phyloP scores from a whole-genome alignment of 2,329 filamentous ascomycete species.

The Clonostachys byssicola region DNA sequence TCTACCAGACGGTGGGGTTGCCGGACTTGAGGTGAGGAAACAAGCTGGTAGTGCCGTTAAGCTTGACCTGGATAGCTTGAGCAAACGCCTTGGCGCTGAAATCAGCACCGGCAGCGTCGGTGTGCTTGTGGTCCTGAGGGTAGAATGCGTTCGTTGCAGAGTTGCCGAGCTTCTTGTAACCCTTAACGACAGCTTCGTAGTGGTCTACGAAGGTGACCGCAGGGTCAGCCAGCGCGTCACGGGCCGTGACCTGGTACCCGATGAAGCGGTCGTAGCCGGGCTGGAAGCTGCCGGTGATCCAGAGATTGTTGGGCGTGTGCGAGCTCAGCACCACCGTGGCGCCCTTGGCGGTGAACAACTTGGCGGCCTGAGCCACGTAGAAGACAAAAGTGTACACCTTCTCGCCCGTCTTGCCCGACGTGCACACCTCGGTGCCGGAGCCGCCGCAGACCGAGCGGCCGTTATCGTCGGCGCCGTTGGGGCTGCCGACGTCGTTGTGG shows the following conservation, averaged over 20 bases:
- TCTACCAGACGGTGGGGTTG: conserved; percentile 6
- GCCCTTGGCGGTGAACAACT: conserved; percentile 48
- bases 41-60: conserved; percentile 19
- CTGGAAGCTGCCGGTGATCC: conserved; percentile 49
- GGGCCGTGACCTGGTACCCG: conserved; percentile 41
- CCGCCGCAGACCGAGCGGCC: conserved; percentile 56
- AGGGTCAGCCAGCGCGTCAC: conserved; percentile 22
- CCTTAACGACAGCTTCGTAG: conserved; percentile 50
- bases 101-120: conserved; percentile 49
- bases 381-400: conserved; percentile 57
- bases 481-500: conserved; percentile 65
- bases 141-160: conserved; percentile 46
- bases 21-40: conserved; percentile 13
- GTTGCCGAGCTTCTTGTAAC: conserved; percentile 44
- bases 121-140: conserved; percentile 60
- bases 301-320: conserved; percentile 54
- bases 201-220: conserved; percentile 56
- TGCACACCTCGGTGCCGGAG: conserved; percentile 46
- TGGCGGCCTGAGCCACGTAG: conserved; percentile 55
- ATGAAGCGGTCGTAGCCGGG: conserved; percentile 49
- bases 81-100: conserved; percentile 51
- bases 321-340: conserved; percentile 56
- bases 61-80: conserved; percentile 18
- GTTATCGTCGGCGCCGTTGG: conserved; percentile 48
- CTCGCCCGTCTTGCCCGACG: conserved; percentile 22